Percentiles rank a stretch among this genome's conserved stretches.
Evolutionary conservation across 2,329 filamentous ascomycete genomes (phyloP).

Genomic region (Alternaria infectoria): DNA sequence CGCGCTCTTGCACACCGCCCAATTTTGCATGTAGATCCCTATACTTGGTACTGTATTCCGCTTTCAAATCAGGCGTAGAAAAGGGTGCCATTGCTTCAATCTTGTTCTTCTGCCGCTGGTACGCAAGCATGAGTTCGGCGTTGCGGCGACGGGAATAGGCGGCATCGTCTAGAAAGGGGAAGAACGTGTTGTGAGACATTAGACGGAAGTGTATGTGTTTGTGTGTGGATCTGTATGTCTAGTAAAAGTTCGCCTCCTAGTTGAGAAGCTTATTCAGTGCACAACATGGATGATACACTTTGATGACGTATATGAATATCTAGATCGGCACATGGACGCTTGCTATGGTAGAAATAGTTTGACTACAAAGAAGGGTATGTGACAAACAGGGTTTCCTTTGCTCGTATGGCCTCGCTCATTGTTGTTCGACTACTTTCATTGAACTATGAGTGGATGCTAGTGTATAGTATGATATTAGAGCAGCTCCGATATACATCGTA

Average conservation of each 20-base stretch:
- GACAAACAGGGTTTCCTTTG: neutral
- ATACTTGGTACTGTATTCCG: neutral
- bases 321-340: neutral
- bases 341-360: neutral
- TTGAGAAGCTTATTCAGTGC: neutral
- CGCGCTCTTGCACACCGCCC: neutral
- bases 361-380: neutral
- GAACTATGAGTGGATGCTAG: neutral
- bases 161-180: neutral
- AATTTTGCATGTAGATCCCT: neutral
- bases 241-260: neutral
- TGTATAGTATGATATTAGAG: neutral
- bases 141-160: neutral
- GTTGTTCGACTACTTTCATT: neutral
- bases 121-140: neutral
- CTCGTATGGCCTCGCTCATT: neutral
- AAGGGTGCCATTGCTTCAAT: neutral
- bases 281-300: neutral
- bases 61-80: neutral
- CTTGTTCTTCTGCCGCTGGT: neutral
- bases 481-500: neutral
- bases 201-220: neutral
- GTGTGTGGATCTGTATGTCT: neutral
- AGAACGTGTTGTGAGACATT: neutral
- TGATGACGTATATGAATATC: neutral